Conservation (phyloP, 2,329 filamentous ascomycete genomes). For the Albifimbria verrucaria region DNA sequence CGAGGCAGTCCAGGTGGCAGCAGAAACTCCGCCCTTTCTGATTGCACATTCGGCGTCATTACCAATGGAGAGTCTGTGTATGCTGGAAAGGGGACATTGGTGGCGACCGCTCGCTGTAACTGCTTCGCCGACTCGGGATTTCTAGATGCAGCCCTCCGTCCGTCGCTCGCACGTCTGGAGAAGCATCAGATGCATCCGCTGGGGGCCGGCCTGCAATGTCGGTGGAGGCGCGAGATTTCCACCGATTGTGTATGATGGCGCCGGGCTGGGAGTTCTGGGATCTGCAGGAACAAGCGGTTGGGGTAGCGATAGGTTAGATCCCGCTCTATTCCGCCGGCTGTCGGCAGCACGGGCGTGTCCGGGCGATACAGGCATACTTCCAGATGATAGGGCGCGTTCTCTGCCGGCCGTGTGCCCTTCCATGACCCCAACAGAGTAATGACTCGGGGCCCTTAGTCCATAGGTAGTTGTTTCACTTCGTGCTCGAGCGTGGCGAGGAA, state of each 20-base stretch:
- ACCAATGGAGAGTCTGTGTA: slow-evolving; percentile 54
- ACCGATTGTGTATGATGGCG: slow-evolving; percentile 31
- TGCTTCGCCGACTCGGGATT: slow-evolving; percentile 43
- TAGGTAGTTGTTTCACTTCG: slow-evolving; percentile 20
- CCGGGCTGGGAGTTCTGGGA: slow-evolving; percentile 23
- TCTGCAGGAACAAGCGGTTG: slow-evolving; percentile 10
- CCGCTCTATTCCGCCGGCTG: slow-evolving; percentile 15
- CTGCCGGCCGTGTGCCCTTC: slow-evolving; percentile 9
- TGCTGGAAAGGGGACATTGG: slow-evolving; percentile 64
- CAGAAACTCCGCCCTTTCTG: slow-evolving; percentile 51
- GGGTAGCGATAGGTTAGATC: slow-evolving; percentile 15
- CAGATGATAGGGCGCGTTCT: slow-evolving; percentile 44
- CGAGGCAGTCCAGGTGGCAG: slow-evolving; percentile 37
- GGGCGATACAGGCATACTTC: slow-evolving; percentile 27
- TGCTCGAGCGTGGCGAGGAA: slow-evolving; percentile 16
- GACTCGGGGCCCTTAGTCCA: not conserved
- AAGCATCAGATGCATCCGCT: slow-evolving; percentile 9
- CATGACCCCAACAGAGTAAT: not conserved
- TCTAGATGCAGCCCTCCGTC: slow-evolving; percentile 35
- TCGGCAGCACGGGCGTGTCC: slow-evolving; percentile 15
- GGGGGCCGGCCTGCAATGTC: slow-evolving; percentile 16
- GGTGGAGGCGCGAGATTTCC: slow-evolving; percentile 42
- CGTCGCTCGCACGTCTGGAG: slow-evolving; percentile 6
- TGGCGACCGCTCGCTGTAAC: slow-evolving; percentile 42
- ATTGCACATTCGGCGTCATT: slow-evolving; percentile 37